Percentiles rank a stretch among this genome's conserved stretches.
Evolutionary conservation across 2,329 filamentous ascomycete species (phyloP).

Genomic region (Calonectria leucothoes): DNA sequence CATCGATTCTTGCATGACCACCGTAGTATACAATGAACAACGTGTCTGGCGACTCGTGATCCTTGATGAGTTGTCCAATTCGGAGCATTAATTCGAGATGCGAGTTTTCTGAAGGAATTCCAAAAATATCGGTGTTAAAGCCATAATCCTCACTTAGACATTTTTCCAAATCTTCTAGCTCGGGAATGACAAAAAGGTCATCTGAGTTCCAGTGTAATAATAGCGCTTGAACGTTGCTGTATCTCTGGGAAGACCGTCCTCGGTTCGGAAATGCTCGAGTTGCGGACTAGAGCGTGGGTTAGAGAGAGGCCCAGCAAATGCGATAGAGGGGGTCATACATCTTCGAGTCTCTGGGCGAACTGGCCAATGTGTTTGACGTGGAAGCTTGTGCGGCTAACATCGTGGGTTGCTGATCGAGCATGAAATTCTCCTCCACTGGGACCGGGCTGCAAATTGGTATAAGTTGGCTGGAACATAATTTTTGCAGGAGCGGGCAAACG

Average conservation of each 20-base stretch:
- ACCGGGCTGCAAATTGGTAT: constrained; percentile 32
- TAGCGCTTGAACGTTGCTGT: constrained; percentile 65
- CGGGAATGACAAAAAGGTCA: constrained; percentile 68
- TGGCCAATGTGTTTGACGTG: constrained; percentile 67
- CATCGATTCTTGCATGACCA: constrained; percentile 69
- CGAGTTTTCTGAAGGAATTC: constrained; percentile 68
- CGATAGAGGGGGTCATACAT: constrained; percentile 51
- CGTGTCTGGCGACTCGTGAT: constrained; percentile 65
- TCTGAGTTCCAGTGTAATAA: constrained; percentile 69
- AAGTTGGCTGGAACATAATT: constrained; percentile 17
- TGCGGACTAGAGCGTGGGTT: constrained; percentile 57
- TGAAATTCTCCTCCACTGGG: constrained; percentile 37
- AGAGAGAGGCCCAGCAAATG: neutral
- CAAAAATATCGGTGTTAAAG: constrained; percentile 68
- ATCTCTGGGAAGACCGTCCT: constrained; percentile 63
- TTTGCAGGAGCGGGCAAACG: constrained; percentile 40
- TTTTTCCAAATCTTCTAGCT: constrained; percentile 67
- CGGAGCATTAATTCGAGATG: constrained; percentile 69
- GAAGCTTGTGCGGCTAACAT: constrained; percentile 68
- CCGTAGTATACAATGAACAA: constrained; percentile 70
- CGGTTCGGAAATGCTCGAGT: constrained; percentile 67
- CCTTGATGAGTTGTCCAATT: constrained; percentile 67
- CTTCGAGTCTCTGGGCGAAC: constrained; percentile 66
- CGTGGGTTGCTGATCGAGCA: constrained; percentile 61
- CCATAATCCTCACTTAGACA: constrained; percentile 66